Conservation (phyloP, 805 yeast genomes). For the Vanderwaltozyma yarrowii region DNA sequence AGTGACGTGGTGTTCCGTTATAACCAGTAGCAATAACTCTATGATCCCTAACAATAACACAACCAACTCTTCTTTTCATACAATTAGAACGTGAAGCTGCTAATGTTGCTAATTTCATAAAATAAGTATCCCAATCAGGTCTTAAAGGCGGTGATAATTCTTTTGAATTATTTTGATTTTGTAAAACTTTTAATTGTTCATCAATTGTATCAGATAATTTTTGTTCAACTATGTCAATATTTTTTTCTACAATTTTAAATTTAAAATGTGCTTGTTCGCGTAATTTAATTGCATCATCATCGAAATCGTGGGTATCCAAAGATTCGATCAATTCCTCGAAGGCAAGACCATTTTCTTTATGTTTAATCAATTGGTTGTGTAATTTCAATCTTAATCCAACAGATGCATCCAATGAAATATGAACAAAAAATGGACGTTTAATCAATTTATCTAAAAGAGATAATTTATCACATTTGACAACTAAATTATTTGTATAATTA, state of each 20-base stretch:
- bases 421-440: slow-evolving; percentile 77
- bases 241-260: slow-evolving; percentile 10
- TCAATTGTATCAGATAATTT: slow-evolving; percentile 8
- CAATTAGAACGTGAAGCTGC: slow-evolving; percentile 92
- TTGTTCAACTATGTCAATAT: slow-evolving; percentile 1
- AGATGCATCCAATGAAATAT: slow-evolving; percentile 70
- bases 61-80: slow-evolving; percentile 96
- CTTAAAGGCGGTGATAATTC: slow-evolving; percentile 33
- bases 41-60: slow-evolving; percentile 79
- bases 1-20: slow-evolving; percentile 91
- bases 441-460: slow-evolving; percentile 37
- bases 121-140: slow-evolving; percentile 95
- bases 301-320: slow-evolving; percentile 23
- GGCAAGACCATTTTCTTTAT: neutral
- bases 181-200: slow-evolving; percentile 9
- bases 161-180: slow-evolving; percentile 6
- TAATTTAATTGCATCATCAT: slow-evolving; percentile 10
- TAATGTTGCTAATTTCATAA: slow-evolving; percentile 85
- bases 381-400: slow-evolving; percentile 34
- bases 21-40: slow-evolving; percentile 94
- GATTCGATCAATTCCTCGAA: slow-evolving; percentile 29
- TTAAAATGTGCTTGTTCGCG: slow-evolving; percentile 19
- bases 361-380: neutral
- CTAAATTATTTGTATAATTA: slow-evolving; percentile 56
- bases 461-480: slow-evolving; percentile 38